A percentile compares a stretch with the other conserved stretches of the same genome.
Conservation (phyloP, 2,329 filamentous ascomycete genomes). For the Leptographium flavum region DNA sequence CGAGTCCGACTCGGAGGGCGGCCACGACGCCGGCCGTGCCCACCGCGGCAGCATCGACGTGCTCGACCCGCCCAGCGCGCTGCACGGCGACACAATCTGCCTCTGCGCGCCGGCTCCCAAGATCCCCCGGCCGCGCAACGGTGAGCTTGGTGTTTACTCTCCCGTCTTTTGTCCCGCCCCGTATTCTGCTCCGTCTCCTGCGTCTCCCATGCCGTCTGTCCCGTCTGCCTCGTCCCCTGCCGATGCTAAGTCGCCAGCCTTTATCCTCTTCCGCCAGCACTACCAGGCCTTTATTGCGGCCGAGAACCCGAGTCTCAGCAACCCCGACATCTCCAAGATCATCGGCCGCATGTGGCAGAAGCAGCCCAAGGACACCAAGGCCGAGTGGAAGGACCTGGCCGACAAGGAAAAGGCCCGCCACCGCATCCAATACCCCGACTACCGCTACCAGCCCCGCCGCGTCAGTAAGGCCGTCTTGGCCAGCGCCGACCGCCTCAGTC, state of each 20-base stretch:
- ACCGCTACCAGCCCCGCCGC: conserved; percentile 81
- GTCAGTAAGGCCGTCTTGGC: conserved; percentile 24
- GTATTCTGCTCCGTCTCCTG: too few relatives aligned
- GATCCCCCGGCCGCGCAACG: conserved; percentile 43
- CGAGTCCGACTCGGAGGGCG: neutral
- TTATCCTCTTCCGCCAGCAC: conserved; percentile 93
- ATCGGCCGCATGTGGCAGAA: conserved; percentile 86
- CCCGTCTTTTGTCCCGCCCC: neutral
- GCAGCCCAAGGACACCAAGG: conserved; percentile 59
- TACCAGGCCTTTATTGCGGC: conserved; percentile 72
- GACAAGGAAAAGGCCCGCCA: conserved; percentile 89
- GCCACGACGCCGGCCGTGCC: neutral
- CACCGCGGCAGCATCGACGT: neutral
- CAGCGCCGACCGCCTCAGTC: neutral
- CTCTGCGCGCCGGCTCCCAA: conserved; percentile 42
- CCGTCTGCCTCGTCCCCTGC: neutral
- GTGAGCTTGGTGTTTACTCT: conserved; percentile 23
- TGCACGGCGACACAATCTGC: conserved; percentile 31
- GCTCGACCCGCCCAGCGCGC: neutral
- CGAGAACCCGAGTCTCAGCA: conserved; percentile 76
- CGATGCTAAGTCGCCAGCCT: conserved; percentile 42
- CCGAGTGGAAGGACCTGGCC: conserved; percentile 76
- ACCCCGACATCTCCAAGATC: conserved; percentile 94
- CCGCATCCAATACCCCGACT: conserved; percentile 79
- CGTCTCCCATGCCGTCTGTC: too few relatives aligned